Percentiles rank a stretch among this genome's conserved stretches.
phyloP scores from a whole-genome alignment of 768 basidiomycete species.

The Pulveroboletus sp. region DNA sequence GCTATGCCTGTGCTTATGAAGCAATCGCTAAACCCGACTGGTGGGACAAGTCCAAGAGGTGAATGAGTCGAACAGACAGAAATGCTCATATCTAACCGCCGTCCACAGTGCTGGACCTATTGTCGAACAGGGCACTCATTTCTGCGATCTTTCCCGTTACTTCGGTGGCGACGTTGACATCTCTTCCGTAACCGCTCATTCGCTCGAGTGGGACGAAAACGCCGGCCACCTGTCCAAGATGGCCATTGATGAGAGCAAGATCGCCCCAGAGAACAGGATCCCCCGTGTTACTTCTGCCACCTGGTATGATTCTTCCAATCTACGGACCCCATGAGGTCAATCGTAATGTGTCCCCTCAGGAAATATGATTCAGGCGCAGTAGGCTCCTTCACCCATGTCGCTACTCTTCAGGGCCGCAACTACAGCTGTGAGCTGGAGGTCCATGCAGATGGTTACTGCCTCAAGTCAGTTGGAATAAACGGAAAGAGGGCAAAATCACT shows the following conservation, averaged over 20 bases:
- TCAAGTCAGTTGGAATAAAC: constrained; percentile 52
- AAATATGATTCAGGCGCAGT: constrained; percentile 96
- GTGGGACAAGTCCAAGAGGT: constrained; percentile 94
- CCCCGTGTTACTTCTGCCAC: constrained; percentile 91
- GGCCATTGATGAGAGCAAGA: constrained; percentile 78
- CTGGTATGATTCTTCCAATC: constrained; percentile 53
- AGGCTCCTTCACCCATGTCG: constrained; percentile 86
- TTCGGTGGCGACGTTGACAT: constrained; percentile 96
- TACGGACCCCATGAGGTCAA: constrained; percentile 14
- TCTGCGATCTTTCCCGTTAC: constrained; percentile 95
- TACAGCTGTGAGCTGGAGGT: constrained; percentile 96
- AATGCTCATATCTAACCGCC: constrained; percentile 3
- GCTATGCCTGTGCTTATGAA: constrained; percentile 89
- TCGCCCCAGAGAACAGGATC: constrained; percentile 85
- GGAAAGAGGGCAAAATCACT: constrained; percentile 7
- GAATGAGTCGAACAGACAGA: constrained; percentile 32
- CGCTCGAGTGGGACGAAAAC: constrained; percentile 89
- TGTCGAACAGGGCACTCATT: constrained; percentile 93
- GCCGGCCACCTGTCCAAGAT: constrained; percentile 84
- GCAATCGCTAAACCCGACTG: constrained; percentile 79
- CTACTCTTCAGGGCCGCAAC: constrained; percentile 86
- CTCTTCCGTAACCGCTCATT: constrained; percentile 74
- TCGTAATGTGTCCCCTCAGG: constrained; percentile 39
- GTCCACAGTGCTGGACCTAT: constrained; percentile 66
- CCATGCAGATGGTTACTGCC: constrained; percentile 88